Percentiles rank a stretch among this genome's conserved stretches.
phyloP scores from a whole-genome alignment of 2,329 filamentous ascomycete genomes.

The Pleomassaria siparia region DNA sequence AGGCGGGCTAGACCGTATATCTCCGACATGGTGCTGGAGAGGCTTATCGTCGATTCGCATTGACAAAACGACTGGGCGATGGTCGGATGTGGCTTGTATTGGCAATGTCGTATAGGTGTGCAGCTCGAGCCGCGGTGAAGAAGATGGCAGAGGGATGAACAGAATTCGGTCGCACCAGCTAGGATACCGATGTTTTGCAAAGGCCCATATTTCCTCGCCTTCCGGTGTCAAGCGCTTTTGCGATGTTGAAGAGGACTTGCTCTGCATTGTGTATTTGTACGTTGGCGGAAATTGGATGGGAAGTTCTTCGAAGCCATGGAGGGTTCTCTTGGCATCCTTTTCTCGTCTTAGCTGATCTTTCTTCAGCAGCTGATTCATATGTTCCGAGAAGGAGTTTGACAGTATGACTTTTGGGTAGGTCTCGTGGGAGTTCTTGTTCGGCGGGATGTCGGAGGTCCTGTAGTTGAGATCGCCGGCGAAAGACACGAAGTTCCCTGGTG shows the following conservation, averaged over 20 bases:
- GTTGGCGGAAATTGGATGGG: conserved; percentile 82
- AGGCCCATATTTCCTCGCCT: conserved; percentile 59
- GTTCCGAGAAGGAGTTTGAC: conserved; percentile 50
- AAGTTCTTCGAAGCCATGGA: conserved; percentile 78
- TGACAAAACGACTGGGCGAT: conserved; percentile 78
- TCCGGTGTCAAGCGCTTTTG: conserved; percentile 18
- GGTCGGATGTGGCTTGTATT: conserved; percentile 80
- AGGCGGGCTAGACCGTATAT: conserved; percentile 52
- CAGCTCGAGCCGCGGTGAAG: conserved; percentile 52
- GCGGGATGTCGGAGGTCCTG: conserved; percentile 71
- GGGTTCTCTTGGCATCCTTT: conserved; percentile 64
- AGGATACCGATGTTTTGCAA: conserved; percentile 79
- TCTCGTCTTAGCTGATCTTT: conserved; percentile 81
- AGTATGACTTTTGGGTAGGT: conserved; percentile 65
- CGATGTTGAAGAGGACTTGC: conserved; percentile 1
- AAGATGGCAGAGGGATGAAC: conserved; percentile 60
- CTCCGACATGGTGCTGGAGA: conserved; percentile 26
- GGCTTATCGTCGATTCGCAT: conserved; percentile 63
- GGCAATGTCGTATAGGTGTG: conserved; percentile 73
- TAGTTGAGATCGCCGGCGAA: conserved; percentile 95
- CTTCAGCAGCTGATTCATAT: conserved; percentile 68
- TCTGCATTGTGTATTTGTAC: conserved; percentile 73
- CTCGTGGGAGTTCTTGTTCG: conserved; percentile 58
- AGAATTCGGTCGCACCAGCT: conserved; percentile 93
- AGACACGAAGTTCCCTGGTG: conserved; percentile 75